These are phyloP conservation scores for Porodaedalea pini DNA, from an alignment of 1,284 basidiomycete genomes.

Conservation along the genomic window DNA sequence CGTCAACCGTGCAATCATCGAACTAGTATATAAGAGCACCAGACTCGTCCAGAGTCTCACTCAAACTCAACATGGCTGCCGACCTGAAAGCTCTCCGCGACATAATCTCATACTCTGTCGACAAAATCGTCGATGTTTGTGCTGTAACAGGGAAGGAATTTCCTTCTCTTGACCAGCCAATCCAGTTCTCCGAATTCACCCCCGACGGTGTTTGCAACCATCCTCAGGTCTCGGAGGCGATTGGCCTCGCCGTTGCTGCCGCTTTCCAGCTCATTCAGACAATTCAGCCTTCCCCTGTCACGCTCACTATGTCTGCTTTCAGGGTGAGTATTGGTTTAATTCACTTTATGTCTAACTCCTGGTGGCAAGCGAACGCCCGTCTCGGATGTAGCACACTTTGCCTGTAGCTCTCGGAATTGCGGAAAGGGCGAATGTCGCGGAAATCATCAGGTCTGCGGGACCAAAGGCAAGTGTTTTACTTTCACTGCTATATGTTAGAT, in stretches of 20 bases:
- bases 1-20: no score
- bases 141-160: conserved; percentile 5
- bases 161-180: conserved; percentile 6
- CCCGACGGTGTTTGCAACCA: conserved; percentile 6
- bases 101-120: conserved; percentile 9
- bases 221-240: conserved; percentile 2
- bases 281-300: conserved; percentile 2
- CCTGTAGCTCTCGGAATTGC: conserved; percentile 7
- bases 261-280: conserved; percentile 11
- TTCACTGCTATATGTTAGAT: no score
- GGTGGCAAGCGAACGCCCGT: not conserved
- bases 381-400: not conserved
- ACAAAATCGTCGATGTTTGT: conserved; percentile 8
- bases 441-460: conserved; percentile 10
- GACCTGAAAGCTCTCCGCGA: conserved; percentile 5
- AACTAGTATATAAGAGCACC: no score
- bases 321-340: not conserved
- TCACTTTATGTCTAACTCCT: not conserved
- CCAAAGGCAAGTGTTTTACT: not conserved
- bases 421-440: conserved; percentile 12
- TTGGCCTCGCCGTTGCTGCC: conserved; percentile 7
- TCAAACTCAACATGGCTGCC: not conserved
- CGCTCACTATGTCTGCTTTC: conserved; percentile 4
- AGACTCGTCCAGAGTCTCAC: no score
- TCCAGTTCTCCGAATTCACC: conserved; percentile 5